phyloP scores from a whole-genome alignment of 2,329 filamentous ascomycete genomes.

The Trichoderma cornu-damae region DNA sequence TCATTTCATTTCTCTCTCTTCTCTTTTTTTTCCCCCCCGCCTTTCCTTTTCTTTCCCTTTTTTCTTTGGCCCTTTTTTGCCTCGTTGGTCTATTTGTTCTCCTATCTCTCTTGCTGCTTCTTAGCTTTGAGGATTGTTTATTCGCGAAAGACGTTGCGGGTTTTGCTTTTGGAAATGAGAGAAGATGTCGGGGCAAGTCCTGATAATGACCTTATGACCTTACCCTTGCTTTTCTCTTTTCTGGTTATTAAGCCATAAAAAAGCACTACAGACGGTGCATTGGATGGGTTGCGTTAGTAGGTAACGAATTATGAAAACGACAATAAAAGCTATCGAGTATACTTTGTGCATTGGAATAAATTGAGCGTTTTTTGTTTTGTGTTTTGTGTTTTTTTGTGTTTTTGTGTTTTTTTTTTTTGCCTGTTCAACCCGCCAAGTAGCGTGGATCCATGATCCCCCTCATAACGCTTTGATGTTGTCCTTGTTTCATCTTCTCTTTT shows the following conservation, averaged over 20 bases:
- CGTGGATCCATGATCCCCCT: too few species aligned
- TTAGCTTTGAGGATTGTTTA: constrained; percentile 9
- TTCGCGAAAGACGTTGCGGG: constrained; percentile 14
- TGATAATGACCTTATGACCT: constrained; percentile 37
- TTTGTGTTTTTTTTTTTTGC: not conserved
- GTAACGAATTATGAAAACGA: constrained; percentile 39
- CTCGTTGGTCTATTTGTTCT: not conserved
- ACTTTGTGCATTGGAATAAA: constrained; percentile 8
- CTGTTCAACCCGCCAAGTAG: too few species aligned
- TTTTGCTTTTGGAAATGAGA: constrained; percentile 26
- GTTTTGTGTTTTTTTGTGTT: not conserved
- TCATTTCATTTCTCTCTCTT: constrained; percentile 23
- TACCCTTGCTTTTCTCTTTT: constrained; percentile 25
- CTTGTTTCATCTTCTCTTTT: not conserved
- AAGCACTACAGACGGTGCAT: constrained; percentile 32
- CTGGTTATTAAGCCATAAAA: constrained; percentile 25
- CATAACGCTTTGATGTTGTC: not conserved
- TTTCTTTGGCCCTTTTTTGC: not conserved
- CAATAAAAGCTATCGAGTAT: constrained; percentile 36
- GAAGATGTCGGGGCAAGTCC: constrained; percentile 25
- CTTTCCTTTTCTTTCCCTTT: constrained; percentile 18
- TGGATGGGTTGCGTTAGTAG: constrained; percentile 35
- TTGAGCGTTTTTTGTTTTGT: not conserved
- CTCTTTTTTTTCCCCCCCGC: constrained; percentile 22
- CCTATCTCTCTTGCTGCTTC: constrained; percentile 9